These are phyloP conservation scores for Rhizopogon vinicolor DNA, from an alignment of 768 basidiomycete genomes.

Conservation along the genomic window DNA sequence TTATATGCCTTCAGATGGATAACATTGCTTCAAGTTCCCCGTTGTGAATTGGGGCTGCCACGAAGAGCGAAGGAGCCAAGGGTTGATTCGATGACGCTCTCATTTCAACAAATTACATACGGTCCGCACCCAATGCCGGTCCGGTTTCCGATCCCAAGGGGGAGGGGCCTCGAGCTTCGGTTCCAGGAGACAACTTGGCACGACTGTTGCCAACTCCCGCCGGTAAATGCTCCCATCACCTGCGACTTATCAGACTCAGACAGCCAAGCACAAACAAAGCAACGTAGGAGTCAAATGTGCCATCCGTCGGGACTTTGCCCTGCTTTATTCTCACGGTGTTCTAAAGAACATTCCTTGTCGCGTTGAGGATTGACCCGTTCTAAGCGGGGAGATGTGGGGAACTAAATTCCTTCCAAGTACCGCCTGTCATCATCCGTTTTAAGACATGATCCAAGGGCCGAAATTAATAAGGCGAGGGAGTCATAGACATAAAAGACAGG, in stretches of 20 bases:
- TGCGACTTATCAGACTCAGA: constrained; percentile 4
- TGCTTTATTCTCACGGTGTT: constrained; percentile 14
- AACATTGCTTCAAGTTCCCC: not conserved
- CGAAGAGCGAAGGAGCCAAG: no score
- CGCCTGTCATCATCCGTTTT: not conserved
- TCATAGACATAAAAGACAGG: not conserved
- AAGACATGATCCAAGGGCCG: not conserved
- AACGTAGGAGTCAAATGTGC: constrained; percentile 6
- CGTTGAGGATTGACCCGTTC: constrained; percentile 13
- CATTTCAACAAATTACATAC: not conserved
- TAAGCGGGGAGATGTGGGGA: constrained; percentile 12
- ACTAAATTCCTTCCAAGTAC: not conserved
- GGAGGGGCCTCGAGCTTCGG: not conserved
- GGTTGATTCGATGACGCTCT: not conserved
- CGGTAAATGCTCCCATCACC: not conserved
- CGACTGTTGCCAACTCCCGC: not conserved
- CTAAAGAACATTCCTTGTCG: constrained; percentile 9
- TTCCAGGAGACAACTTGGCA: not conserved
- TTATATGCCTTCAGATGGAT: not conserved
- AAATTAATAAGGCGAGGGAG: not conserved
- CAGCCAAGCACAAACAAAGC: not conserved
- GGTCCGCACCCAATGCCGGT: not conserved
- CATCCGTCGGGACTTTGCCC: not conserved
- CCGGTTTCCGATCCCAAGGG: not conserved
- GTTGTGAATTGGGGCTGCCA: not conserved